Conservation (phyloP, 1,284 basidiomycete genomes). For the Rhodofomes roseus region DNA sequence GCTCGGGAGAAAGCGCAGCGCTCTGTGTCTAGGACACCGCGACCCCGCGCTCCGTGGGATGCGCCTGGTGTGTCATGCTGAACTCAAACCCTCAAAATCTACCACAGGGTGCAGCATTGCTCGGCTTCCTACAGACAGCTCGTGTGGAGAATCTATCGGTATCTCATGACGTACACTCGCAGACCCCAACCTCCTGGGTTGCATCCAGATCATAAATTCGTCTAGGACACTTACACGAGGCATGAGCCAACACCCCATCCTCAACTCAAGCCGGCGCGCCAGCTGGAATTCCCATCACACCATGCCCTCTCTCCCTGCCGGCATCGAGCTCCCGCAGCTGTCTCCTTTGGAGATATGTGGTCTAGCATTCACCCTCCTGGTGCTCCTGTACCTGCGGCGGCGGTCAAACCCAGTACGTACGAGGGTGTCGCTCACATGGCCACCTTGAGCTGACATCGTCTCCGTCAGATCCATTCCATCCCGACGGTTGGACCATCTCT, state of each 20-base stretch:
- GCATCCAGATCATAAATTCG: not conserved
- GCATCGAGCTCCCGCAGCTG: not conserved
- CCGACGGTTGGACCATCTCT: constrained; percentile 28
- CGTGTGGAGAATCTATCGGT: not conserved
- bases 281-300: not conserved
- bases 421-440: not conserved
- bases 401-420: not conserved
- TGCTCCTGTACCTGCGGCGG: not conserved
- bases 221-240: not conserved
- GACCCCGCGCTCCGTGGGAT: no score
- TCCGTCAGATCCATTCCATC: constrained; percentile 17
- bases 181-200: not conserved
- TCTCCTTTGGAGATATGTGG: not conserved
- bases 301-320: not conserved
- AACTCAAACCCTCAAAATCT: no score
- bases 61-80: no score
- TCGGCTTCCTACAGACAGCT: not conserved
- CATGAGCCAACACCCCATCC: no score
- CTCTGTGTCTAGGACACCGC: no score
- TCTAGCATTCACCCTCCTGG: not conserved
- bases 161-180: not conserved
- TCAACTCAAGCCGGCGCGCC: no score
- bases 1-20: no score
- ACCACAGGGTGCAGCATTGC: not conserved
- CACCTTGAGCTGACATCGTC: not conserved